Evolutionary conservation across 108 stramenopile species (phyloP).

Genomic region (Bacterosira constricta): DNA sequence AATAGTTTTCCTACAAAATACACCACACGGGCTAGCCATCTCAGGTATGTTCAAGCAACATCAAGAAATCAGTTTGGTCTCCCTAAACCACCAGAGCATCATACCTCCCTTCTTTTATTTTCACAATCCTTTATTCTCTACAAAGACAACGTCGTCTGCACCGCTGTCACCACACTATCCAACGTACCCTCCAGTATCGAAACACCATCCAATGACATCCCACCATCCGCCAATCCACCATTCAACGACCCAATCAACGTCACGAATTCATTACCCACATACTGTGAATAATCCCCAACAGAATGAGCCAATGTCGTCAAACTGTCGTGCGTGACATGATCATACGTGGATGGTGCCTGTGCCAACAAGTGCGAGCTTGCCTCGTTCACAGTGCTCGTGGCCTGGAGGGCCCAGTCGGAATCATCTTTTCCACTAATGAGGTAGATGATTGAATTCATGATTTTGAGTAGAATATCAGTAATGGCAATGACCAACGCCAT

Average conservation of each 20-base stretch:
- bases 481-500: slow-evolving; percentile 31
- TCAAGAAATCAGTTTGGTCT: too few species aligned
- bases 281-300: slow-evolving; percentile 31
- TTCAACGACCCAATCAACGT: slow-evolving; percentile 21
- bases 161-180: slow-evolving; percentile 14
- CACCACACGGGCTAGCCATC: too few species aligned
- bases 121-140: background rate
- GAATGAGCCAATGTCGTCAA: slow-evolving; percentile 24
- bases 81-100: too few species aligned
- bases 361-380: slow-evolving; percentile 28
- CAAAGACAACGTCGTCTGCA: slow-evolving; percentile 28
- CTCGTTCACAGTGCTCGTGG: slow-evolving; percentile 18
- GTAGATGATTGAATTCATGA: slow-evolving; percentile 34
- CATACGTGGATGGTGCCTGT: slow-evolving; percentile 17
- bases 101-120: too few species aligned
- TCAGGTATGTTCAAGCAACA: too few species aligned
- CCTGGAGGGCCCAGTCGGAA: slow-evolving; percentile 22
- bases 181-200: slow-evolving; percentile 3
- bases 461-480: slow-evolving; percentile 30
- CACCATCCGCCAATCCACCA: background rate
- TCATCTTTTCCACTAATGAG: slow-evolving; percentile 40
- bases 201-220: background rate
- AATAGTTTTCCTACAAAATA: too few species aligned
- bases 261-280: slow-evolving; percentile 30
- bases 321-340: slow-evolving; percentile 34